Base-by-base conservation (phyloP, 441 rosid species). In the Pelargonium fulgidum region DNA sequence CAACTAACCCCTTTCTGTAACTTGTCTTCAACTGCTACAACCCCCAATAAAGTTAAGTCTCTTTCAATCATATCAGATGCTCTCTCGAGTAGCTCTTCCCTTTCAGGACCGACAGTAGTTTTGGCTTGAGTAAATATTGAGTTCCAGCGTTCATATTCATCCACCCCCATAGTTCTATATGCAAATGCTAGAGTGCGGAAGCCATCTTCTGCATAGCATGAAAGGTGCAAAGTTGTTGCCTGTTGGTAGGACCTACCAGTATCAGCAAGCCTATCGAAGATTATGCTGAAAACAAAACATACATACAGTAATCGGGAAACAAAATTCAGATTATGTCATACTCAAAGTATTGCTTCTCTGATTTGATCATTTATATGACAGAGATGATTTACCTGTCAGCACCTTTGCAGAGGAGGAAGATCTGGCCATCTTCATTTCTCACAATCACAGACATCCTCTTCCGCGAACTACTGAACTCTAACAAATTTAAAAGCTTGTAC, bases 1-100 rank as follows among this genome's bases (percentile, higher is more conserved):
- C 54, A 47, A 47, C 17, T 22, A 26, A 91, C 97, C 90, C 97
- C 97, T 72, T 86, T 81, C 80, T 93, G 96, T 81, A 91, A 96
- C 81, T 89, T 91, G 81, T 91, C 97, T 80, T 89, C 97, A 54
- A 91, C 96, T 62, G 97, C 97, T 5, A 96, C 90, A 70, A 93
- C 97, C 47, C 99, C 99, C 58, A 93, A 87, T 79, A 93, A 93
- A 79, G 84, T 81, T 76, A 93, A 78, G 78, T 87, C 85, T 76
- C 71, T 85, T 82, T 93, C 99, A 26, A 91, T 83, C 68, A 71
- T 85, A 33, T 79, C 91, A 42, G 92, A 89, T 59, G 82, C 92
- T 80, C 84, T 85, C 56, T 91, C 97, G 65, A 90, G 76, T 72
- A 85, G 64, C 47, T 84, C 86, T 24, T 89, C 99, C 14, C 96